Evolutionary conservation across 2,329 filamentous ascomycete genomes (phyloP).

Genomic region (Sphaerostilbella broomeana): DNA sequence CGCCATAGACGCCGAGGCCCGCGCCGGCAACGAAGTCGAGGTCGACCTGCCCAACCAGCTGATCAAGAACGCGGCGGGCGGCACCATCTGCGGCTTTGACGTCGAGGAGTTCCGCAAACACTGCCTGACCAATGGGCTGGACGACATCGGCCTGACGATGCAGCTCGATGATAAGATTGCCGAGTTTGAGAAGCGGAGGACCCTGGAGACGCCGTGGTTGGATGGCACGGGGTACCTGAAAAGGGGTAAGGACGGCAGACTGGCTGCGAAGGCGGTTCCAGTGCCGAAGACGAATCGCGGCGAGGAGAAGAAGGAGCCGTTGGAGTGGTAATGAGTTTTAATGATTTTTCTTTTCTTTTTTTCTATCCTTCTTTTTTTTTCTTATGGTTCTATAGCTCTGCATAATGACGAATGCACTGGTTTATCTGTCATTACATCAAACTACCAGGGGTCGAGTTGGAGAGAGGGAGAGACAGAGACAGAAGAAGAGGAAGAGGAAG

Average conservation of each 20-base stretch:
- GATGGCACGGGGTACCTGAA: conserved; percentile 79
- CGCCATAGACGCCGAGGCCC: conserved; percentile 68
- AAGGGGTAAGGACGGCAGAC: conserved; percentile 47
- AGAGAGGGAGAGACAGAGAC: too few relatives aligned
- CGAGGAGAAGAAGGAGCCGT: conserved; percentile 73
- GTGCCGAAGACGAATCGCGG: conserved; percentile 87
- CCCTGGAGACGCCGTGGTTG: conserved; percentile 78
- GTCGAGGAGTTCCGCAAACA: conserved; percentile 93
- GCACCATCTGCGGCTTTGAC: conserved; percentile 70
- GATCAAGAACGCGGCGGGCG: conserved; percentile 69
- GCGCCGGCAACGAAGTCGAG: conserved; percentile 76
- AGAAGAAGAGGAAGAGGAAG: too few relatives aligned
- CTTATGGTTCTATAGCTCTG: conserved; percentile 1
- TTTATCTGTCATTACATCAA: conserved; percentile 10
- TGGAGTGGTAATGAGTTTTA: conserved; percentile 67
- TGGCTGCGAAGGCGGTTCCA: conserved; percentile 55
- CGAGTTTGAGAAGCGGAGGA: conserved; percentile 72
- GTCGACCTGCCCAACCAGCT: conserved; percentile 81
- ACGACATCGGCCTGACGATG: conserved; percentile 93
- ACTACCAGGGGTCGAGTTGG: conserved; percentile 5
- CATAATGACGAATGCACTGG: conserved; percentile 1
- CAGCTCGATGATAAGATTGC: conserved; percentile 85
- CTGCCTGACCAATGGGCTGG: conserved; percentile 85
- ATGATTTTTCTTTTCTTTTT: conserved; percentile 17
- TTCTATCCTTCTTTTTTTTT: not conserved